These are phyloP conservation scores for Phytopythium delawarense DNA, from an alignment of 352 stramenopile species.

Conservation along the genomic window DNA sequence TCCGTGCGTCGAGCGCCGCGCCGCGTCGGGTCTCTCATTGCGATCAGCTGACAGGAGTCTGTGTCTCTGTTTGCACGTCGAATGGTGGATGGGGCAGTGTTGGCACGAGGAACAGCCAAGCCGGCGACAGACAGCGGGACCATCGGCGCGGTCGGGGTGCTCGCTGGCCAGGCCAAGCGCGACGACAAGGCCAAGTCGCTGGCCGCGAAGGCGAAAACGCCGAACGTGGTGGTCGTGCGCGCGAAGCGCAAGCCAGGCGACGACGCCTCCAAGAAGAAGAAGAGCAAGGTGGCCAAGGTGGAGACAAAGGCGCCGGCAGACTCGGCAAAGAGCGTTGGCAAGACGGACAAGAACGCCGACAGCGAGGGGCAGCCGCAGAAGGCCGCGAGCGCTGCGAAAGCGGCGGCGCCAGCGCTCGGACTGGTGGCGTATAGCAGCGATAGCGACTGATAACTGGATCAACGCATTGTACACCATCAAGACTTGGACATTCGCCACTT, in stretches of 20 bases:
- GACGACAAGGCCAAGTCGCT: slow-evolving; percentile 14
- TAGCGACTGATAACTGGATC: slow-evolving; percentile 13
- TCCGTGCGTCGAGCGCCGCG: slow-evolving; percentile 32
- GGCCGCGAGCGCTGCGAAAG: slow-evolving; percentile 12
- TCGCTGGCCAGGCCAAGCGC: slow-evolving; percentile 18
- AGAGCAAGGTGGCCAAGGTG: slow-evolving; percentile 15
- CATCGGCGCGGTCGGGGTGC: background rate
- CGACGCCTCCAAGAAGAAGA: slow-evolving; percentile 11
- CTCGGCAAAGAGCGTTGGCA: background rate
- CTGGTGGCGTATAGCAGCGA: slow-evolving; percentile 69
- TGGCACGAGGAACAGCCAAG: slow-evolving; percentile 49
- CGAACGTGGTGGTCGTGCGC: slow-evolving; percentile 40
- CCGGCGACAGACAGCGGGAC: background rate
- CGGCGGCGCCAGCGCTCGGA: slow-evolving; percentile 17
- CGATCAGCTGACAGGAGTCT: background rate
- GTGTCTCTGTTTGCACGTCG: background rate
- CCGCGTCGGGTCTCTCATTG: too few species aligned
- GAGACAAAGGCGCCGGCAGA: slow-evolving; percentile 4
- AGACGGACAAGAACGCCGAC: slow-evolving; percentile 1
- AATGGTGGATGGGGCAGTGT: slow-evolving; percentile 22
- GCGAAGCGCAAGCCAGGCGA: slow-evolving; percentile 44
- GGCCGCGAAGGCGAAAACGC: slow-evolving; percentile 16
- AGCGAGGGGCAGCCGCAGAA: slow-evolving; percentile 23
- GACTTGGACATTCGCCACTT: too few species aligned
- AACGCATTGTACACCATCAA: too few species aligned